Conservation (phyloP, 1,139 yeast genomes). For the Saccharomyces hybrid region DNA sequence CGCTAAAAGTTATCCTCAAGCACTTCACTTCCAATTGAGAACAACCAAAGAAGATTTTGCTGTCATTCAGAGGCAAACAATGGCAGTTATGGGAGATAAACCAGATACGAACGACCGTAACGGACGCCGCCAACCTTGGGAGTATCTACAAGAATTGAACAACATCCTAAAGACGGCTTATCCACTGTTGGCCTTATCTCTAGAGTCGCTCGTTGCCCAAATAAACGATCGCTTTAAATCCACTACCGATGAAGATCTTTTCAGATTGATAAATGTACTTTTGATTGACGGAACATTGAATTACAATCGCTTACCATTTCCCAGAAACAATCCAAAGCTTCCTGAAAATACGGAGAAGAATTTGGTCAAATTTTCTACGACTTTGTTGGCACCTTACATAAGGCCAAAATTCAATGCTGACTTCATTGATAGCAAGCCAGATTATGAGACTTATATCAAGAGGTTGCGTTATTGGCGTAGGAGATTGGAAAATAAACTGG, state of each 20-base stretch:
- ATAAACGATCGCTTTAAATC: conserved; percentile 90
- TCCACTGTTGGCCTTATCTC: conserved; percentile 82
- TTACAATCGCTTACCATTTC: conserved; percentile 75
- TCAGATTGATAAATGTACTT: conserved; percentile 83
- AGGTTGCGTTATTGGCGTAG: conserved; percentile 90
- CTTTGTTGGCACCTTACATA: conserved; percentile 83
- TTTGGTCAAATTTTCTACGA: conserved; percentile 83
- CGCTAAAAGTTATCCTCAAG: conserved; percentile 96
- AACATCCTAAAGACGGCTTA: conserved; percentile 92
- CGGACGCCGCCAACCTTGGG: conserved; percentile 71
- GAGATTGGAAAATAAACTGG: conserved; percentile 82
- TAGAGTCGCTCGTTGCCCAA: conserved; percentile 93
- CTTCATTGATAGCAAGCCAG: conserved; percentile 80
- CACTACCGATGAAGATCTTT: conserved; percentile 93
- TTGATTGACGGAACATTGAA: conserved; percentile 89
- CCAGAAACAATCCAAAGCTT: conserved; percentile 77
- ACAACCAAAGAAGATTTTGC: conserved; percentile 93
- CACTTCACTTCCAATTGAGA: conserved; percentile 88
- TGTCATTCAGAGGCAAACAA: conserved; percentile 73
- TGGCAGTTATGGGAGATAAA: conserved; percentile 42
- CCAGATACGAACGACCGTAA: conserved; percentile 8
- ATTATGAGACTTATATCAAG: conserved; percentile 75
- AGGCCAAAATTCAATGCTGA: conserved; percentile 89
- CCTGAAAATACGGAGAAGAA: conserved; percentile 92
- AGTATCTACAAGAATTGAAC: conserved; percentile 90